phyloP scores from a whole-genome alignment of 2,329 filamentous ascomycete species.

The Rhinocladiella similis region DNA sequence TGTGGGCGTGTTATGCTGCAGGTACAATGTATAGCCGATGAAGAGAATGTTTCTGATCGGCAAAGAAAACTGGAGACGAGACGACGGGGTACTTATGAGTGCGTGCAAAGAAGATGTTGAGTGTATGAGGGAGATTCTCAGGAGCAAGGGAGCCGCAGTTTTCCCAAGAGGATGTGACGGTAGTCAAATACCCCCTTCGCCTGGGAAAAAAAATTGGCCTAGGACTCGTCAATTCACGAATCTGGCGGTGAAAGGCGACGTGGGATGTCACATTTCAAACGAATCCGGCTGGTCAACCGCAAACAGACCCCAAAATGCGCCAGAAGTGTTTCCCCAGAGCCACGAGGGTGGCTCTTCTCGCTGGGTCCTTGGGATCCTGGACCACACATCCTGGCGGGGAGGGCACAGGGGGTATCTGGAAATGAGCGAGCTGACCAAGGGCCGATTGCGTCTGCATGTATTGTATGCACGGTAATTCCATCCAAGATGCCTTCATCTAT shows the following conservation, averaged over 20 bases:
- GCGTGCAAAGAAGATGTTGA: background rate
- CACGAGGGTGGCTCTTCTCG: slow-evolving; percentile 9
- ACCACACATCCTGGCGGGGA: background rate
- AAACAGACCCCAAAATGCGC: slow-evolving; percentile 10
- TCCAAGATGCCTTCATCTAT: background rate
- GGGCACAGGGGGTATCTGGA: background rate
- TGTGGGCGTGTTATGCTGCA: background rate
- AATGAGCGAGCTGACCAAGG: background rate
- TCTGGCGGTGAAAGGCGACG: slow-evolving; percentile 27
- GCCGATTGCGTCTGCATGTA: no score
- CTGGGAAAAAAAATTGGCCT: slow-evolving; percentile 3
- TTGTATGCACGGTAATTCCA: no score
- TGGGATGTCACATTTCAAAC: slow-evolving; percentile 27
- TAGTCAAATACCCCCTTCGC: slow-evolving; percentile 22
- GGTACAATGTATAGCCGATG: background rate
- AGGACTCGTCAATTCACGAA: slow-evolving; percentile 13
- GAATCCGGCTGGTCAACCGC: slow-evolving; percentile 16
- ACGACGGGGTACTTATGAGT: background rate
- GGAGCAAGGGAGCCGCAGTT: background rate
- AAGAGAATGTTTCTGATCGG: background rate
- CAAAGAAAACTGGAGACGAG: background rate
- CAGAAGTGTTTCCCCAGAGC: slow-evolving; percentile 24
- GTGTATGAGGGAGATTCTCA: slow-evolving; percentile 4
- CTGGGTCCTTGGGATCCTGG: background rate
- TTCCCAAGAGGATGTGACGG: slow-evolving; percentile 4